Evolutionary conservation across 2,329 filamentous ascomycete genomes (phyloP).

Genomic region (Ilyonectria sp.): DNA sequence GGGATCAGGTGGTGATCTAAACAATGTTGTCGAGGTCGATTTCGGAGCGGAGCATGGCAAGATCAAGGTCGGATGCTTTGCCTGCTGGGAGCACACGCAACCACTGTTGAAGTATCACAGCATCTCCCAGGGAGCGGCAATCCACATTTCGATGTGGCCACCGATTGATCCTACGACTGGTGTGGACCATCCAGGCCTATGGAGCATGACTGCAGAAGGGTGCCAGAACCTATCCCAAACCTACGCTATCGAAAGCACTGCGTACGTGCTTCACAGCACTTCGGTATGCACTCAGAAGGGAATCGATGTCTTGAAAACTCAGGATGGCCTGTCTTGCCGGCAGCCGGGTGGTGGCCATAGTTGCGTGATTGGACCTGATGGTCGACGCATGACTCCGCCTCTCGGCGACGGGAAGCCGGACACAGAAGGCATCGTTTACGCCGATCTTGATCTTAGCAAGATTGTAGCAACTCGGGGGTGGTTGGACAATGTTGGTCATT

Average conservation of each 20-base stretch:
- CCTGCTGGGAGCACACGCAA: constrained; percentile 68
- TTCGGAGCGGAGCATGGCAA: constrained; percentile 51
- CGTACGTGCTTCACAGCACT: constrained; percentile 64
- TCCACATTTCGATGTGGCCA: constrained; percentile 67
- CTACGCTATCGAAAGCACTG: constrained; percentile 70
- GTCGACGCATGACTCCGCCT: constrained; percentile 35
- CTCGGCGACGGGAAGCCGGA: constrained; percentile 29
- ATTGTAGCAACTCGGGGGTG: constrained; percentile 58
- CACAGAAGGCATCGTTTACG: constrained; percentile 64
- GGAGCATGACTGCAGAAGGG: constrained; percentile 52
- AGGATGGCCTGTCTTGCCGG: constrained; percentile 50
- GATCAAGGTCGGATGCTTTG: constrained; percentile 59
- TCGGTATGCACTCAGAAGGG: constrained; percentile 58
- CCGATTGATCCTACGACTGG: constrained; percentile 42
- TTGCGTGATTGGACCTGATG: constrained; percentile 44
- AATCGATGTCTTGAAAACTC: constrained; percentile 58
- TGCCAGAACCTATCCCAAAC: constrained; percentile 63
- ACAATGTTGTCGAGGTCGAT: constrained; percentile 56
- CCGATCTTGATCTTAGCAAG: constrained; percentile 63
- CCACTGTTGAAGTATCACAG: constrained; percentile 65
- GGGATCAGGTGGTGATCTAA: constrained; percentile 55
- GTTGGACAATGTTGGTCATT: constrained; percentile 55
- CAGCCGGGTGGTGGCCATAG: constrained; percentile 43
- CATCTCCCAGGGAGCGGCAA: constrained; percentile 59
- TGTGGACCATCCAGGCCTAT: constrained; percentile 41